Conservation (phyloP, 441 rosid genomes). For the Geranium incanum region DNA sequence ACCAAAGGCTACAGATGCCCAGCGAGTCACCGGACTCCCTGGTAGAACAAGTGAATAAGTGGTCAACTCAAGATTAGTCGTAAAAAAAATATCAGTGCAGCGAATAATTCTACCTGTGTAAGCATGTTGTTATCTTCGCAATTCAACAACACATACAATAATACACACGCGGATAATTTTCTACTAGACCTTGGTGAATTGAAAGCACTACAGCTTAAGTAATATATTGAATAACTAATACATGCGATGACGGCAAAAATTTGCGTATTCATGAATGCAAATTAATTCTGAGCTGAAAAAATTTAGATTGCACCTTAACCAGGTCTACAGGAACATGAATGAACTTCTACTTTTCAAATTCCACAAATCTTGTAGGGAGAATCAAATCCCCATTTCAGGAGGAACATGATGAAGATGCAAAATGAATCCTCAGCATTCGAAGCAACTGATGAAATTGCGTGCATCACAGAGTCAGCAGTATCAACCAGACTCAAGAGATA, state of each 20-base stretch:
- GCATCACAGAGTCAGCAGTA: no score
- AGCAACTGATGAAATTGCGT: no score
- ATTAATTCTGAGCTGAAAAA: not conserved
- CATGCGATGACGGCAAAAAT: not conserved
- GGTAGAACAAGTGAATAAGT: conserved; percentile 5
- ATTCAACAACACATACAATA: not conserved
- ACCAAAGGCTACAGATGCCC: conserved; percentile 85
- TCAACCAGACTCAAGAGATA: no score
- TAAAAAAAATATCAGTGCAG: not conserved
- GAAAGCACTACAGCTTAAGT: not conserved
- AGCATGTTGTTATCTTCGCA: not conserved
- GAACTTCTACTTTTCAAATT: not conserved
- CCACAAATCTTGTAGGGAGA: no score
- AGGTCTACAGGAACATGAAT: not conserved
- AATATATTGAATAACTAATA: not conserved
- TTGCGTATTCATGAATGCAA: not conserved
- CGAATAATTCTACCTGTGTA: not conserved
- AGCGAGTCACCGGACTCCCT: conserved; percentile 78
- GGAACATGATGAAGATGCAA: no score
- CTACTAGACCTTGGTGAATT: not conserved
- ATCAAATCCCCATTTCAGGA: no score
- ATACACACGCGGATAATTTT: not conserved
- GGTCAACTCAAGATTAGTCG: not conserved
- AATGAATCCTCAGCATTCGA: no score
- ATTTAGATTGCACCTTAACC: not conserved